Conservation (phyloP, 345 rosid species). For the Moricandia arvensis region DNA sequence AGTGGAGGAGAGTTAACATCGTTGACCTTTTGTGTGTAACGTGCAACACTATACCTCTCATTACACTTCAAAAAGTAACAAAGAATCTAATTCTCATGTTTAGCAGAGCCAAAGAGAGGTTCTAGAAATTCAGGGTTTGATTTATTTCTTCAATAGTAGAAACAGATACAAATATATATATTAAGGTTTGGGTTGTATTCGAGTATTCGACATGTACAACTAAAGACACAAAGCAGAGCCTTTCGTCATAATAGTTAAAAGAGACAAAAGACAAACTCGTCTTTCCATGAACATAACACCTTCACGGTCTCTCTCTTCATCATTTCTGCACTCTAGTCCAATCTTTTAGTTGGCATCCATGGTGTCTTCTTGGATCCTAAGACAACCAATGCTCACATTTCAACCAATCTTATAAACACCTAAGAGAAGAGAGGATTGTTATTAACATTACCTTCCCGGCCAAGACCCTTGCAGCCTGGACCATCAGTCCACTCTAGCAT, state of each 20-base stretch:
- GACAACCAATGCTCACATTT: not conserved
- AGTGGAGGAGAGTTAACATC: not conserved
- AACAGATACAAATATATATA: constrained; percentile 25
- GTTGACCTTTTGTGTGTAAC: not conserved
- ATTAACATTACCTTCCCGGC: constrained; percentile 34
- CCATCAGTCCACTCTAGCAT: constrained; percentile 67
- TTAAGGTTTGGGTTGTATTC: constrained; percentile 25
- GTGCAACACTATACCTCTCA: not conserved
- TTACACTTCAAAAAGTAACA: not conserved
- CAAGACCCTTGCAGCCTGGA: constrained; percentile 48
- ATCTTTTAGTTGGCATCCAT: constrained; percentile 39
- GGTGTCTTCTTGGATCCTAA: constrained; percentile 40
- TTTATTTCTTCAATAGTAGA: constrained; percentile 34
- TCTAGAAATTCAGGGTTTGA: constrained; percentile 39
- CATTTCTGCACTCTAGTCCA: constrained; percentile 34
- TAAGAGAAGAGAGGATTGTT: not conserved
- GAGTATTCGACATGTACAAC: constrained; percentile 28
- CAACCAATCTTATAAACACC: not conserved
- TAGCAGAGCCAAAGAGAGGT: not conserved
- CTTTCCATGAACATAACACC: constrained; percentile 27
- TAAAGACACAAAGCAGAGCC: constrained; percentile 33
- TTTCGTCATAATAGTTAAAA: not conserved
- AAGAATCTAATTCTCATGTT: not conserved
- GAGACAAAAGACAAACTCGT: constrained; percentile 27
- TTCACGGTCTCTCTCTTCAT: constrained; percentile 18